Conservation (phyloP, 2,329 filamentous ascomycete genomes). For the Paecilomyces variotii region DNA sequence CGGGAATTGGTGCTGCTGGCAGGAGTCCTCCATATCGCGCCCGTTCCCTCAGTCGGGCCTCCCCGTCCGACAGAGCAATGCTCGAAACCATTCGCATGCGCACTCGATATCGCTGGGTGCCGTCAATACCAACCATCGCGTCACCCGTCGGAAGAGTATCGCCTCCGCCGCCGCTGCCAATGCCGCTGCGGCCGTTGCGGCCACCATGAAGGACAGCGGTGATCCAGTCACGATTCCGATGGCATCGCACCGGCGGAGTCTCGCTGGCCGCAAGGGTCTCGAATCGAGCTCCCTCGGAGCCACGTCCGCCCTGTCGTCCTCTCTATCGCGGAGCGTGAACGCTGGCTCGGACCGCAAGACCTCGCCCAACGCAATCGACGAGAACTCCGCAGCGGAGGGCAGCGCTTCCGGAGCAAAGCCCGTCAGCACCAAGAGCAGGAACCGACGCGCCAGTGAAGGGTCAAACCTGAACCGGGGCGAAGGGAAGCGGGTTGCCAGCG, state of each 20-base stretch:
- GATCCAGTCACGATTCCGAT: conserved; percentile 54
- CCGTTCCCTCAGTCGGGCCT: conserved; percentile 57
- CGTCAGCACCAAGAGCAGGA: conserved; percentile 45
- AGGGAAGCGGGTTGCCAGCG: conserved; percentile 67
- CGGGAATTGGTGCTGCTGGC: neutral
- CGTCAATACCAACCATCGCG: conserved; percentile 72
- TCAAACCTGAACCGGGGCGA: conserved; percentile 74
- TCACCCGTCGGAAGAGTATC: conserved; percentile 91
- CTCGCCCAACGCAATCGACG: conserved; percentile 25
- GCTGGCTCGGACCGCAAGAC: conserved; percentile 31
- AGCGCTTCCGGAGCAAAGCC: conserved; percentile 41
- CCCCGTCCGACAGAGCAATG: conserved; percentile 56
- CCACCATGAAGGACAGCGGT: conserved; percentile 58
- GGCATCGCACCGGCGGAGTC: conserved; percentile 48
- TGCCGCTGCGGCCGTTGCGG: conserved; percentile 59
- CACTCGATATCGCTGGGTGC: conserved; percentile 68
- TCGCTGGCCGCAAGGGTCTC: conserved; percentile 42
- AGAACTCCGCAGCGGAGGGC: conserved; percentile 34
- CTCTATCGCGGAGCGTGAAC: conserved; percentile 33
- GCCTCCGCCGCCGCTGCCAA: conserved; percentile 65
- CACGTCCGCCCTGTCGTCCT: conserved; percentile 33
- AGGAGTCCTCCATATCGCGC: conserved; percentile 50
- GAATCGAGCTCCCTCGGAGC: conserved; percentile 54
- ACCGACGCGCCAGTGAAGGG: conserved; percentile 71
- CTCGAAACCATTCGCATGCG: conserved; percentile 61